Conservation (phyloP, 1,284 basidiomycete species). For the Cutaneotrichosporon dermatis region DNA sequence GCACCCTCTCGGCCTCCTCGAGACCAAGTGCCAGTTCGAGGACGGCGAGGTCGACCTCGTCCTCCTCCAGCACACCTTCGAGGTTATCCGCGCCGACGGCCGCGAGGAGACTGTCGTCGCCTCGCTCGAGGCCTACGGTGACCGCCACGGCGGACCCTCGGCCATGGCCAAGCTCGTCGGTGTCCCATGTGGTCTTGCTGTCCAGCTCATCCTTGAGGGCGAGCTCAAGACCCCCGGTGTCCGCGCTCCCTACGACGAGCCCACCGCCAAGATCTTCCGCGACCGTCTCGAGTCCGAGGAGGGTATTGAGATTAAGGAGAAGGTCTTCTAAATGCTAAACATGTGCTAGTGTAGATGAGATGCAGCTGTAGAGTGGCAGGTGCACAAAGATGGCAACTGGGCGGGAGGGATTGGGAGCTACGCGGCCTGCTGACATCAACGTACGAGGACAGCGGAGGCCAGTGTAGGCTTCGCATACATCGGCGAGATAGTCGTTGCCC, state of each 20-base stretch:
- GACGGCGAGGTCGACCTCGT: constrained; percentile 90
- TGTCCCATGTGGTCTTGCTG: constrained; percentile 89
- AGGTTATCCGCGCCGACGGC: constrained; percentile 81
- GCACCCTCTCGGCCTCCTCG: constrained; percentile 91
- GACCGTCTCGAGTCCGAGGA: constrained; percentile 68
- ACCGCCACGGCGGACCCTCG: constrained; percentile 68
- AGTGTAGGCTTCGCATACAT: too few relatives aligned
- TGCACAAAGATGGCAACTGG: too few relatives aligned
- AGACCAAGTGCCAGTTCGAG: constrained; percentile 88
- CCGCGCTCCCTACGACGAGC: constrained; percentile 79
- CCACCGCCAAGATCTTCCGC: constrained; percentile 74
- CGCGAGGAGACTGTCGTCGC: constrained; percentile 82
- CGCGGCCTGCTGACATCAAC: too few relatives aligned
- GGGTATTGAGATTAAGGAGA: constrained; percentile 75
- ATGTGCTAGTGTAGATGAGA: too few relatives aligned
- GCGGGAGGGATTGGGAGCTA: too few relatives aligned
- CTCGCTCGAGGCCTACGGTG: constrained; percentile 87
- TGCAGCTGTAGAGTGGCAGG: too few relatives aligned
- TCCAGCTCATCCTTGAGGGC: constrained; percentile 68
- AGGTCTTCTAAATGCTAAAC: constrained; percentile 42
- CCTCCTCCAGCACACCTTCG: constrained; percentile 96
- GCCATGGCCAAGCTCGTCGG: constrained; percentile 95
- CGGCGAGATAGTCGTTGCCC: too few relatives aligned
- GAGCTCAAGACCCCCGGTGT: constrained; percentile 73
- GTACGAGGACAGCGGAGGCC: too few relatives aligned